Evolutionary conservation across 257 asterid genomes (phyloP).

Genomic region (Solanum okadae): DNA sequence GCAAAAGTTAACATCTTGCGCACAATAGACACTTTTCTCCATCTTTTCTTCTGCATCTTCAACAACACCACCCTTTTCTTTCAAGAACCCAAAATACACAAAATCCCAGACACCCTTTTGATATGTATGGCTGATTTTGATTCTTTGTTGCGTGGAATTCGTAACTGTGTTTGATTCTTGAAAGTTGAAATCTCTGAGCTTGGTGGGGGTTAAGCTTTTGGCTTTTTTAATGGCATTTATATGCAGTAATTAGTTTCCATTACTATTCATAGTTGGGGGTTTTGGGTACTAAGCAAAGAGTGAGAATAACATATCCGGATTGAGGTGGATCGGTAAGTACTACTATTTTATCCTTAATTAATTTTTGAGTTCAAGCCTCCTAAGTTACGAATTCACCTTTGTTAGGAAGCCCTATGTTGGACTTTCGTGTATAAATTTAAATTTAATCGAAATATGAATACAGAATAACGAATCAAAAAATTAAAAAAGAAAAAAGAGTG

Average conservation of each 20-base stretch:
- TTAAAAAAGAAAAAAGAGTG: background rate
- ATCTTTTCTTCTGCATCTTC: conserved; percentile 47
- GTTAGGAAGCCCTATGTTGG: no score
- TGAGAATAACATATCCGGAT: background rate
- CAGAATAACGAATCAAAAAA: rapidly evolving
- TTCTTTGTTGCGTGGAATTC: conserved; percentile 2
- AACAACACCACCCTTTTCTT: background rate
- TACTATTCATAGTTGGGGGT: background rate
- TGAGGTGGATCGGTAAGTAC: background rate
- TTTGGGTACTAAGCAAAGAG: background rate
- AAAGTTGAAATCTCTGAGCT: background rate
- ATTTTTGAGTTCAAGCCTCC: no score
- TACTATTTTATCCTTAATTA: no score
- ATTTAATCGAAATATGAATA: no score
- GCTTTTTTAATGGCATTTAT: background rate
- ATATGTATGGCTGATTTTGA: background rate
- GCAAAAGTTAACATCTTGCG: conserved; percentile 58
- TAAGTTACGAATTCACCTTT: no score
- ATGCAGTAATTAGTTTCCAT: background rate
- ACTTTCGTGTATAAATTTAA: no score
- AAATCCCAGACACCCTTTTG: background rate
- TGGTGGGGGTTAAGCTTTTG: background rate
- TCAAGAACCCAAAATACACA: background rate
- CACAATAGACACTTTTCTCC: conserved; percentile 49
- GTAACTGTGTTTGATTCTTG: background rate